phyloP scores from a whole-genome alignment of 305 asterid species.

The Solanum chacoense region DNA sequence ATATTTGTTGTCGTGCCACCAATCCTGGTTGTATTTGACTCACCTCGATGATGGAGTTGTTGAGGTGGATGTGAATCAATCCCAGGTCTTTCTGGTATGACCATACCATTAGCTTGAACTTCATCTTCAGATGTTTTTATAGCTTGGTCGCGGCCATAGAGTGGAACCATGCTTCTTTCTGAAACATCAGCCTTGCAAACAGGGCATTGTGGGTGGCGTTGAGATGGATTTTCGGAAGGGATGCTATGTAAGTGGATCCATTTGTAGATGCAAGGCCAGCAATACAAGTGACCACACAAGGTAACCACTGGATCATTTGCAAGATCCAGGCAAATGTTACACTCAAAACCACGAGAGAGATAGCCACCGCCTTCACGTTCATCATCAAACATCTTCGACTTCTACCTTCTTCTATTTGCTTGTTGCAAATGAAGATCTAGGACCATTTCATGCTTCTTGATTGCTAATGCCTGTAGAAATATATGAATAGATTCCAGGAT shows the following conservation, averaged over 20 bases:
- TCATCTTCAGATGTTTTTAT: constrained; percentile 6
- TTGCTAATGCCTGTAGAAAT: not conserved
- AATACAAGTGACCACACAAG: constrained; percentile 76
- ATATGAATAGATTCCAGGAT: not conserved
- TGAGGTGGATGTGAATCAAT: not conserved
- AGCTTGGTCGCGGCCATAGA: constrained; percentile 47
- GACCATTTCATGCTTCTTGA: not conserved
- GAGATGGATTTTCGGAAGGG: constrained; percentile 12
- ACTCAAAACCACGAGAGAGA: constrained; percentile 41
- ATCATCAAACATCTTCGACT: constrained; percentile 13
- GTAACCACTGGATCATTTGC: constrained; percentile 75
- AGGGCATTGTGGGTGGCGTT: constrained; percentile 39
- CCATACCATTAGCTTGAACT: not conserved
- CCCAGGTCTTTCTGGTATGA: constrained; percentile 9
- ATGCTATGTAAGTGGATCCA: constrained; percentile 36
- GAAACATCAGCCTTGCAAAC: constrained; percentile 62
- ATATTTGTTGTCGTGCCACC: constrained; percentile 13
- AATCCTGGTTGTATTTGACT: not conserved
- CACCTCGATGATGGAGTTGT: not conserved
- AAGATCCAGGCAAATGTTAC: constrained; percentile 67
- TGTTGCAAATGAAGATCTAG: not conserved
- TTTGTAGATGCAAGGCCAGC: constrained; percentile 85
- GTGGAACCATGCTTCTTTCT: constrained; percentile 41
- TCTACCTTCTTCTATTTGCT: not conserved
- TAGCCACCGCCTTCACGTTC: constrained; percentile 11